phyloP scores from a whole-genome alignment of 2,329 filamentous ascomycete species.

The Apiospora phragmitis region DNA sequence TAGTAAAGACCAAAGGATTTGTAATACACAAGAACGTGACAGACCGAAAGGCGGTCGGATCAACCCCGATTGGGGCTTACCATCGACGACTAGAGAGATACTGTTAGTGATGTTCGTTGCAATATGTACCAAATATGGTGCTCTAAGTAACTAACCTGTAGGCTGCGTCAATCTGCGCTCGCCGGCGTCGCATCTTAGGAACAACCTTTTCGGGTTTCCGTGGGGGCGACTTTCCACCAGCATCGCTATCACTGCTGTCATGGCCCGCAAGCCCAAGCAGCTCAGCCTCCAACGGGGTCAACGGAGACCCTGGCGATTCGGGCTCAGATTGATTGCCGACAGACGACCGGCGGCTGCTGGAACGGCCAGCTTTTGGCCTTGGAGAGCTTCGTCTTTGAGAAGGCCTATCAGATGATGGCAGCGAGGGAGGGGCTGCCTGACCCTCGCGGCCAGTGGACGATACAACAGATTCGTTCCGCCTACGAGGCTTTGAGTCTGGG shows the following conservation, averaged over 20 bases:
- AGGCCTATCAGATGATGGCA: not conserved
- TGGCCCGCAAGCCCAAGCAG: constrained; percentile 28
- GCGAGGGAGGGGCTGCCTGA: not conserved
- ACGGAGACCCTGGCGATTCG: constrained; percentile 24
- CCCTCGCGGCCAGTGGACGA: not conserved
- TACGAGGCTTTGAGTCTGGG: not conserved
- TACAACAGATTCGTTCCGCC: not conserved
- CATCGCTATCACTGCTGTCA: constrained; percentile 23
- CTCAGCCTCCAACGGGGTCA: constrained; percentile 31
- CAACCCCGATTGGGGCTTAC: not conserved
- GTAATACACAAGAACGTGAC: not conserved
- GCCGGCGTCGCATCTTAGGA: not conserved
- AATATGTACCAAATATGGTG: not conserved
- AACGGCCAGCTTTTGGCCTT: not conserved
- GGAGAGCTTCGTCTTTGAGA: not conserved
- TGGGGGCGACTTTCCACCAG: constrained; percentile 20
- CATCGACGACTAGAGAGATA: constrained; percentile 4
- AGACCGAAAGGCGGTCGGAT: not conserved
- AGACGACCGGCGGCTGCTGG: constrained; percentile 24
- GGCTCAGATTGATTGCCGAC: constrained; percentile 15
- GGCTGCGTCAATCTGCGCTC: constrained; percentile 13
- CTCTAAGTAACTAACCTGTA: constrained; percentile 11
- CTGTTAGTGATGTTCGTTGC: not conserved
- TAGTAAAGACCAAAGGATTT: not conserved
- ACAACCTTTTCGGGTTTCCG: not conserved